A percentile compares a stretch with the other conserved stretches of the same genome.
Conservation (phyloP, 2,329 filamentous ascomycete genomes). For the Zymoseptoria ardabiliae region DNA sequence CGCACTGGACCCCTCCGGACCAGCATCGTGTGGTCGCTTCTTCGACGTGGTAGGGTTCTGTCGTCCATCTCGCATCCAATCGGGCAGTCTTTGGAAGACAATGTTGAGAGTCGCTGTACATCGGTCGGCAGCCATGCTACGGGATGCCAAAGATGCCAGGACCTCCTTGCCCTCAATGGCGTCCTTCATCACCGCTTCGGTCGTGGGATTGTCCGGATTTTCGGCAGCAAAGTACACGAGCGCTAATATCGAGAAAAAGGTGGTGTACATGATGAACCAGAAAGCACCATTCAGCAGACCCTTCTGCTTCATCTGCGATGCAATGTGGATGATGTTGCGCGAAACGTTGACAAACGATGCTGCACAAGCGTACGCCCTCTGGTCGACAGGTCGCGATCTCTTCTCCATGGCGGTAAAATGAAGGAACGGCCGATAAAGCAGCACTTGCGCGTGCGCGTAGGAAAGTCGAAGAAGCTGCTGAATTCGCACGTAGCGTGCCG, state of each 20-base stretch:
- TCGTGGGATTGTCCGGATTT: constrained; percentile 67
- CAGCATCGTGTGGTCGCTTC: constrained; percentile 39
- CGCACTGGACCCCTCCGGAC: background rate
- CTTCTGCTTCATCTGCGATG: constrained; percentile 67
- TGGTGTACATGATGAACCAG: constrained; percentile 81
- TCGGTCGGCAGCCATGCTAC: constrained; percentile 81
- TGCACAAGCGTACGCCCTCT: constrained; percentile 69
- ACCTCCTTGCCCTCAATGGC: constrained; percentile 78
- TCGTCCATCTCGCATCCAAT: constrained; percentile 40
- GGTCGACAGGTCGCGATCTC: constrained; percentile 52
- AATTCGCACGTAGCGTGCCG: constrained; percentile 55
- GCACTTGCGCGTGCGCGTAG: constrained; percentile 77
- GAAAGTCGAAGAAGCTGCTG: constrained; percentile 70
- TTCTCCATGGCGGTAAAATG: constrained; percentile 66
- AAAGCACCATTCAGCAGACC: constrained; percentile 71
- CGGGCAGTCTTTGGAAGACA: constrained; percentile 77
- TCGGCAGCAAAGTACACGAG: constrained; percentile 74
- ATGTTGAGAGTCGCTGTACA: constrained; percentile 70
- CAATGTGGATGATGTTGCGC: constrained; percentile 72
- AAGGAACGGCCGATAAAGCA: constrained; percentile 74
- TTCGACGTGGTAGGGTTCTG: constrained; percentile 36
- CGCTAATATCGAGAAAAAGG: constrained; percentile 73
- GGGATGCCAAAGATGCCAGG: constrained; percentile 68
- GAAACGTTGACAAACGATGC: constrained; percentile 60
- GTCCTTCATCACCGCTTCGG: constrained; percentile 75